Base-by-base conservation (phyloP, 768 basidiomycete species). In the Rossbeevera mucosa region DNA sequence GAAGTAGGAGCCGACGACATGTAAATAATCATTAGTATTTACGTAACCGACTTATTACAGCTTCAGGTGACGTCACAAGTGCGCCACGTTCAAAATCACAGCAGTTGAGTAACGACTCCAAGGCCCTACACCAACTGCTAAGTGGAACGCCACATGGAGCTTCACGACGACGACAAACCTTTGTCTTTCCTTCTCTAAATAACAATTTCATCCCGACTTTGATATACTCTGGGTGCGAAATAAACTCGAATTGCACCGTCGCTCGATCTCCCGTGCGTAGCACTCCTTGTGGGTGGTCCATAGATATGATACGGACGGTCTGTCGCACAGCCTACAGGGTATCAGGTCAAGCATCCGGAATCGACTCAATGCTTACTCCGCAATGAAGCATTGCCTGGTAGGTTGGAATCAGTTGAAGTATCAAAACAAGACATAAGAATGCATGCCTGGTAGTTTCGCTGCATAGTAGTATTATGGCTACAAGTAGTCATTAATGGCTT, bases 101-200 rank as follows among this genome's bases (percentile, higher is more conserved):
- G 56, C 58, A 90, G 62, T 53, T 76, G 77, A 1, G 88, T 90
- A 60, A 91, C 80, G 12, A 89, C 85, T 9, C 88, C 88, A 51
- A 91, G 77, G 14, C 88, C 88, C 88, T 91, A 47, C 4, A 26
- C 53, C 3, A 48, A 22, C 43, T 6, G 18, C 46, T 65, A 29
- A 61, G 54, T 9, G 42, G 24, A 42, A 51, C 46, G 33, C 44
- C 42, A 44, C 20, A 11, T n/a, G 48, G 11, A 38, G 33, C 58
- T 31, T 45, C 14, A 26, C 18, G 40, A 44, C 44, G 40, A 41
- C 24, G 18, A 63, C 75, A 29, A 47, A 85, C 93, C 78, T 96
- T 97, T 1, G 94, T 96, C 75, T 92, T 93, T 4, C 94, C 95
- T 70, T 98, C 96, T 36, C 95, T 77, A 68, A 98, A 94, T 12